Evolutionary conservation across 2,329 filamentous ascomycete genomes (phyloP), one percentile per base, ranked within the genome.

Genomic region (Pestalotiopsis sp.): DNA sequence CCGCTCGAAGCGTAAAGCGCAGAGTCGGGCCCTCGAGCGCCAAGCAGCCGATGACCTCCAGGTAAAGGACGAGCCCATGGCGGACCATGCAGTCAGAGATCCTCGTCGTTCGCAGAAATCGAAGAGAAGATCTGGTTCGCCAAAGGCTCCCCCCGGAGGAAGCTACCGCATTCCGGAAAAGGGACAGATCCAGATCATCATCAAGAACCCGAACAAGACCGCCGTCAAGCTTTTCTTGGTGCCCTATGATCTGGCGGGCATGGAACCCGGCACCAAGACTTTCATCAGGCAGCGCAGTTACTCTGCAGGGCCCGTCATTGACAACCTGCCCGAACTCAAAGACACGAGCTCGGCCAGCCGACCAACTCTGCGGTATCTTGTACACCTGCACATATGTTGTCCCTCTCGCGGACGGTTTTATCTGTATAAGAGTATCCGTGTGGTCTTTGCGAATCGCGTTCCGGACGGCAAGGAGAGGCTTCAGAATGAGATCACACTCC

Each of bases 141-240:
- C 89, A 1, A 90, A 88, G 79, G 89, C 91, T 17, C 93, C 94
- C 0, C 92, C 93, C 0, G 94, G 94, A 7, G 95, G 96, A 45
- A 93, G 93, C 76, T 99, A 98, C 79, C 91, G 96, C 58, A 97
- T 99, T 66, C 96, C 96, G 0, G 91, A 96, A 76, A 92, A 95
- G 79, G 96, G 96, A 0, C 96, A 98, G 79, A 85, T 99, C 14
- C 96, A 99, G 75, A 97, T 99, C 71, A 92, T 99, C 70, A 93
- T 99, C 78, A 98, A 98, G 79, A 99, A 98, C 75, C 95, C 95
- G 17, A 97, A 98, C 82, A 98, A 98, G 78, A 98, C 96, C 3
- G 96, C 96, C 1, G 95, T 98, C 67, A 98, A 99, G 79, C 85
- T 99, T 0, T 98, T 98, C 74, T 86, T 98, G 27, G 90, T 99